Evolutionary conservation across 177 flowering plant species (phyloP).

Genomic region (Vitis hybrid): DNA sequence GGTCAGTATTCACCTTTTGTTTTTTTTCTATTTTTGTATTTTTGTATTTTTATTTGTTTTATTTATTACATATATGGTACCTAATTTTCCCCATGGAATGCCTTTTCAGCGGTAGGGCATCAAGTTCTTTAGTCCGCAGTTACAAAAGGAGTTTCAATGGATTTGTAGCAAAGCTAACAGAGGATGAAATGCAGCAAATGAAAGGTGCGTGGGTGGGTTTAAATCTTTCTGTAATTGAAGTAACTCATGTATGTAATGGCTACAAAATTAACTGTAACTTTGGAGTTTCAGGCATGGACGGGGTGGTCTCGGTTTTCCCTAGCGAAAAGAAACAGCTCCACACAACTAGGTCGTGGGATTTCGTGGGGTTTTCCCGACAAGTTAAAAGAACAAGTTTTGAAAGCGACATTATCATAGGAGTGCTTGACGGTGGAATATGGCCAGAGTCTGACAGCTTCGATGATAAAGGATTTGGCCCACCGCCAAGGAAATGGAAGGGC

Average conservation of each 20-base stretch:
- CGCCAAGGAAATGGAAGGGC: slow-evolving; percentile 28
- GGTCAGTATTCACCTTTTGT: slow-evolving; percentile 15
- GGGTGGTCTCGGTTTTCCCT: slow-evolving; percentile 35
- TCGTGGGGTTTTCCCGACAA: slow-evolving; percentile 22
- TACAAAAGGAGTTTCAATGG: no score
- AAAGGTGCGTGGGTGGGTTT: no score
- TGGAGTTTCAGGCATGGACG: slow-evolving; percentile 19
- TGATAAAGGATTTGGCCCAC: slow-evolving; percentile 17
- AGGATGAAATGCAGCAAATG: no score
- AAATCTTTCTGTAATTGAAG: no score
- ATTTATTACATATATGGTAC: no score
- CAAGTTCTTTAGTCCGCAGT: no score
- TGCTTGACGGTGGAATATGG: slow-evolving; percentile 36
- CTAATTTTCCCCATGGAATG: no score
- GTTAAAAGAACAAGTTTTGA: slow-evolving; percentile 14
- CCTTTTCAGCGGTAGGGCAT: no score
- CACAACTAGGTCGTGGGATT: slow-evolving; percentile 37
- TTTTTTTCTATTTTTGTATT: no score
- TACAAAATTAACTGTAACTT: not conserved
- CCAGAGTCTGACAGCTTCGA: slow-evolving; percentile 30
- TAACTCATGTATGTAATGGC: rapidly evolving
- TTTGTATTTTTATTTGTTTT: no score
- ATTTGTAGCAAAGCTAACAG: no score
- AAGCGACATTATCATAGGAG: slow-evolving; percentile 27
- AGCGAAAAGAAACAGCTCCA: slow-evolving; percentile 23